Evolutionary conservation across 1,284 basidiomycete species (phyloP).

Genomic region (Cystobasidiaceae sp.): DNA sequence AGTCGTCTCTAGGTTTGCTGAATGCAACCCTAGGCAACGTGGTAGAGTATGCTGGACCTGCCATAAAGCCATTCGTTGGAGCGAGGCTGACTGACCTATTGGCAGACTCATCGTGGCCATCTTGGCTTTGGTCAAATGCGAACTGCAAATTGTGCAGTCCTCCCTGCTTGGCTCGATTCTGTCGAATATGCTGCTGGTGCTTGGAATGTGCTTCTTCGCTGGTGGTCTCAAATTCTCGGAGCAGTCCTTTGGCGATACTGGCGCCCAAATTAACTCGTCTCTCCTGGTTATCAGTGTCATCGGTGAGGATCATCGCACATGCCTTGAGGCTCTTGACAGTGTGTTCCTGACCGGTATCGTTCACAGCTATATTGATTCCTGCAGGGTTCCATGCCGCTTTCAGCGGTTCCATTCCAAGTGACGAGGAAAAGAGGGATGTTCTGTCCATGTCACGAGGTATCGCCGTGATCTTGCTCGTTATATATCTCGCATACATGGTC

Average conservation of each 20-base stretch:
- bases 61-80: conserved; percentile 48
- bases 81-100: conserved; percentile 50
- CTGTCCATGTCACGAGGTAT: conserved; percentile 72
- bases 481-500: conserved; percentile 50
- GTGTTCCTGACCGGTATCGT: not conserved
- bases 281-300: conserved; percentile 53
- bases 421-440: conserved; percentile 53
- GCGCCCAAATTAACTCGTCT: conserved; percentile 50
- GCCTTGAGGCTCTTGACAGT: conserved; percentile 42
- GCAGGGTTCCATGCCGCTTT: conserved; percentile 52
- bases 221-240: conserved; percentile 64
- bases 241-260: conserved; percentile 61
- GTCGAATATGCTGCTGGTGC: conserved; percentile 56
- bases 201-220: conserved; percentile 53
- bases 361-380: conserved; percentile 45
- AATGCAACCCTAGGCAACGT: conserved; percentile 73
- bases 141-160: conserved; percentile 45
- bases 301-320: conserved; percentile 40
- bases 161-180: conserved; percentile 67
- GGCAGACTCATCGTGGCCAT: conserved; percentile 57
- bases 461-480: conserved; percentile 71
- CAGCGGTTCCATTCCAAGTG: conserved; percentile 43
- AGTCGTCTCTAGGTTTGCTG: conserved; percentile 56
- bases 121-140: conserved; percentile 51
- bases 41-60: conserved; percentile 27